phyloP scores from a whole-genome alignment of 495 filamentous ascomycete genomes.

The Ascobolus immersus region DNA sequence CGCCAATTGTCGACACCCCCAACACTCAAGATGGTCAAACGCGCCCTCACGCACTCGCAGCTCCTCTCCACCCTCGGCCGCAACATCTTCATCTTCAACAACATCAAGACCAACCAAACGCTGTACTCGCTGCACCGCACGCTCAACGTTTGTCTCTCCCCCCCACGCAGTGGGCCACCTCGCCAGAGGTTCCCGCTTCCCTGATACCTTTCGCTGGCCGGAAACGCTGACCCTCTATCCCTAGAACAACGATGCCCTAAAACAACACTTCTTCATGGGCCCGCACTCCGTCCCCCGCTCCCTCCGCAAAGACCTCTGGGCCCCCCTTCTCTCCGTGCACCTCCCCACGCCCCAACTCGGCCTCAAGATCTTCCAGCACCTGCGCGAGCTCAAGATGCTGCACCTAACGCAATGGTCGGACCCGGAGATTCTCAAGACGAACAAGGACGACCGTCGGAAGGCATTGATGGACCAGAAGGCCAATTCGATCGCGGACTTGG shows the following conservation, averaged over 20 bases:
- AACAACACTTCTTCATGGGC: constrained; percentile 65
- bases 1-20: too few species aligned
- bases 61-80: too few species aligned
- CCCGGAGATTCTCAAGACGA: constrained; percentile 25
- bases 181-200: too few species aligned
- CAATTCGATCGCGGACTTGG: constrained; percentile 69
- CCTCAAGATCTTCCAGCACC: constrained; percentile 44
- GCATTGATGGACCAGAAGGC: constrained; percentile 66
- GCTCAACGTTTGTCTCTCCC: constrained; percentile 34
- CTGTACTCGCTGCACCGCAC: constrained; percentile 50
- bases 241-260: constrained; percentile 39
- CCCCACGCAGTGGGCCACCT: constrained; percentile 1
- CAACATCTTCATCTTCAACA: constrained; percentile 60
- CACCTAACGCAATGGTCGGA: constrained; percentile 41
- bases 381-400: constrained; percentile 53
- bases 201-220: not conserved
- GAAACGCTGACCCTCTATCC: constrained; percentile 1
- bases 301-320: constrained; percentile 79
- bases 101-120: constrained; percentile 57
- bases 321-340: constrained; percentile 47
- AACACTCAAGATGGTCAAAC: too few species aligned
- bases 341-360: constrained; percentile 40
- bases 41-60: too few species aligned
- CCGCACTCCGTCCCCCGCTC: constrained; percentile 61
- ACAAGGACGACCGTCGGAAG: constrained; percentile 30